A percentile compares a stretch with the other conserved stretches of the same genome.
phyloP scores from a whole-genome alignment of 371 early-diverging fungal species.

The Mucor irregularis region DNA sequence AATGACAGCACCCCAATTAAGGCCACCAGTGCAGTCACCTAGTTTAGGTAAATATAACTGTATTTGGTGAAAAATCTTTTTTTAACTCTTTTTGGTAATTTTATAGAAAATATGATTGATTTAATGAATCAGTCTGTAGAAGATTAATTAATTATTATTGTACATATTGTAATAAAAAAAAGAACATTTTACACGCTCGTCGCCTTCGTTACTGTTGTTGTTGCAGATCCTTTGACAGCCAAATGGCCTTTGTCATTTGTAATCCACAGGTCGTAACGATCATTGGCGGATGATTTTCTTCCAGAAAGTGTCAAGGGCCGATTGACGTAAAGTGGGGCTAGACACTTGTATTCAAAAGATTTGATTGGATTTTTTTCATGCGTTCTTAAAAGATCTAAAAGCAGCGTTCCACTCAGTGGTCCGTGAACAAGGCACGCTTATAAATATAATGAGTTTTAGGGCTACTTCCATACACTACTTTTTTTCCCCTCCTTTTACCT shows the following conservation, averaged over 20 bases:
- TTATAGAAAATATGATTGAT: constrained; percentile 12
- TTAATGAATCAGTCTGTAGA: neutral
- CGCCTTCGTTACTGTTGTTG: neutral
- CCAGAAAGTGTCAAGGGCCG: constrained; percentile 56
- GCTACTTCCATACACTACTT: too few species aligned
- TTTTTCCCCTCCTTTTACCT: too few species aligned
- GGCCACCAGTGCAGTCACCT: neutral
- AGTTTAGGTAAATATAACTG: constrained; percentile 5
- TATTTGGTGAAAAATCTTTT: neutral
- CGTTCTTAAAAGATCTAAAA: constrained; percentile 57
- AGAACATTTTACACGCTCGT: too few species aligned
- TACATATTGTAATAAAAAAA: too few species aligned
- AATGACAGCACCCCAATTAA: constrained; percentile 2
- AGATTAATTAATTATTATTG: constrained; percentile 1
- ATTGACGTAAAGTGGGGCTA: constrained; percentile 66
- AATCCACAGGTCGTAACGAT: constrained; percentile 71
- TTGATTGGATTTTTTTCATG: constrained; percentile 12
- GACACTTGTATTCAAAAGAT: constrained; percentile 71
- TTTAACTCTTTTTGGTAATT: neutral
- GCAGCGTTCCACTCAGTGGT: constrained; percentile 75
- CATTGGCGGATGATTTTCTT: constrained; percentile 21
- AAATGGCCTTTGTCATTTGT: constrained; percentile 62
- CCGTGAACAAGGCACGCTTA: constrained; percentile 78
- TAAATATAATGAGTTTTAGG: too few species aligned
- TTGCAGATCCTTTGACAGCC: constrained; percentile 72